Evolutionary conservation across 495 filamentous ascomycete genomes (phyloP).

Genomic region (Endocarpon pusillum): DNA sequence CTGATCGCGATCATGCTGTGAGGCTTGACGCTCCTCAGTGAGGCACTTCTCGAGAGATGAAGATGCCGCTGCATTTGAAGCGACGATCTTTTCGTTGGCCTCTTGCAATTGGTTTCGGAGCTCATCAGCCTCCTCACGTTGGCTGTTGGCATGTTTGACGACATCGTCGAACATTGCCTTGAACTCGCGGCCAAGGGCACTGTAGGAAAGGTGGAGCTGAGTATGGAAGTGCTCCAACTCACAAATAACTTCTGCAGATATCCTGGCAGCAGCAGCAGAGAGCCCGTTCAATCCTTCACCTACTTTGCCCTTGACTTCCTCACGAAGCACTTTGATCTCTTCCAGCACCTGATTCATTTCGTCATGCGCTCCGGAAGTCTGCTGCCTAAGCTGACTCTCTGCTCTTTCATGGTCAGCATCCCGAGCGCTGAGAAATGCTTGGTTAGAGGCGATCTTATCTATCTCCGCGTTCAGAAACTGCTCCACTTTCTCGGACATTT

Average conservation of each 20-base stretch:
- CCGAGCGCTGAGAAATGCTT: slow-evolving; percentile 50
- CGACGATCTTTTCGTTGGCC: slow-evolving; percentile 46
- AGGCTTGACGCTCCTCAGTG: slow-evolving; percentile 55
- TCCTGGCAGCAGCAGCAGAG: slow-evolving; percentile 67
- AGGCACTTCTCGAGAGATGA: slow-evolving; percentile 52
- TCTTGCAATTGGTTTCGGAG: slow-evolving; percentile 51
- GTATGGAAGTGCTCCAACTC: slow-evolving; percentile 70
- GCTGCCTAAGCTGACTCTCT: slow-evolving; percentile 45
- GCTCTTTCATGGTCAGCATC: slow-evolving; percentile 44
- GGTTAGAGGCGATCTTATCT: slow-evolving; percentile 43
- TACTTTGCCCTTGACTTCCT: slow-evolving; percentile 72
- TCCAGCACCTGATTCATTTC: slow-evolving; percentile 84
- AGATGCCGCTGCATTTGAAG: slow-evolving; percentile 47
- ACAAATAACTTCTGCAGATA: slow-evolving; percentile 76
- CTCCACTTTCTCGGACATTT: slow-evolving; percentile 50
- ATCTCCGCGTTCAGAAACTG: slow-evolving; percentile 57
- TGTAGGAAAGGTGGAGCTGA: slow-evolving; percentile 74
- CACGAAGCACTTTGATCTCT: slow-evolving; percentile 74
- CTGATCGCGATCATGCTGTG: slow-evolving; percentile 53
- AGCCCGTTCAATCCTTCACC: slow-evolving; percentile 74
- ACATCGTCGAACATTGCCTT: slow-evolving; percentile 70
- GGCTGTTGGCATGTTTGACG: slow-evolving; percentile 50
- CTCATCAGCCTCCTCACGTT: slow-evolving; percentile 58
- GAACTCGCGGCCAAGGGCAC: slow-evolving; percentile 75
- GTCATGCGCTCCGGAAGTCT: slow-evolving; percentile 54